These are phyloP conservation scores for Dysphania ambrosioides DNA, from an alignment of 148 eudicot genomes.

Conservation along the genomic window DNA sequence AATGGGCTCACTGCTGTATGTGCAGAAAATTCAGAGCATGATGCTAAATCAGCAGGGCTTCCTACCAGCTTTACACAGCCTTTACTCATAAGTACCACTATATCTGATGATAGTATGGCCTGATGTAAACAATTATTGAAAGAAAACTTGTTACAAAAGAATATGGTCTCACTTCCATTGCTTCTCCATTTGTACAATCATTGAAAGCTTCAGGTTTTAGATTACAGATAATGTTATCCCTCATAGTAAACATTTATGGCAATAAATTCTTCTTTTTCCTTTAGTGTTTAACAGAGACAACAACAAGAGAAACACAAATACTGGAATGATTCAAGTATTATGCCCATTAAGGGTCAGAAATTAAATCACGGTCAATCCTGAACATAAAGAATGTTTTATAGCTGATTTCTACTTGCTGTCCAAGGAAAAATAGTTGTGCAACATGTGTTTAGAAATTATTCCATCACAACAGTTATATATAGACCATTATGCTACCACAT, in stretches of 20 bases:
- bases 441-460: no score
- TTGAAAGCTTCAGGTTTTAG: not conserved
- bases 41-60: conserved; percentile 53
- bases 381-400: no score
- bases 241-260: not conserved
- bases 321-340: not conserved
- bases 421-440: no score
- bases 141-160: conserved; percentile 2
- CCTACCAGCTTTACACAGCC: conserved; percentile 75
- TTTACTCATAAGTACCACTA: conserved; percentile 73
- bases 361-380: no score
- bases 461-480: not conserved
- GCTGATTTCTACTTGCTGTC: no score
- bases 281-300: not conserved
- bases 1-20: conserved; percentile 32
- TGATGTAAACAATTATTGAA: conserved; percentile 26
- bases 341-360: not conserved
- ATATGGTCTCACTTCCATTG: not conserved
- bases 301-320: not conserved
- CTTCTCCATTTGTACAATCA: not conserved
- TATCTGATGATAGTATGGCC: conserved; percentile 85
- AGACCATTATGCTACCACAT: not conserved
- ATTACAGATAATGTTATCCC: not conserved
- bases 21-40: conserved; percentile 40
- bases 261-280: not conserved